phyloP scores from a whole-genome alignment of 352 stramenopile species.

The Lagenidium giganteum region DNA sequence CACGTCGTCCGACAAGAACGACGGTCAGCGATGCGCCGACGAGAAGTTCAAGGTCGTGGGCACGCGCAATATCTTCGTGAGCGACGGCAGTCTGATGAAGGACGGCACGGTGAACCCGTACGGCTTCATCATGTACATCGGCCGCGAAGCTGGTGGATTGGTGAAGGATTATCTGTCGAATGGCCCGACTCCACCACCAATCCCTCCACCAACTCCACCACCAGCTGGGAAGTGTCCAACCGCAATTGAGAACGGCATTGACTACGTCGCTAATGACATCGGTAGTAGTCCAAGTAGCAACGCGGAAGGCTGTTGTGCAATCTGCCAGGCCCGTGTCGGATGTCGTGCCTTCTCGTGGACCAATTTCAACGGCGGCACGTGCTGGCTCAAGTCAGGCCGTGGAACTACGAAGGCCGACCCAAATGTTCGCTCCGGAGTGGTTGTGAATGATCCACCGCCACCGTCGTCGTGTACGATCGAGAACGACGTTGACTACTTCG shows the following conservation, averaged over 20 bases:
- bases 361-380: conserved; percentile 35
- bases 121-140: conserved; percentile 74
- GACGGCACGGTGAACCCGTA: conserved; percentile 69
- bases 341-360: conserved; percentile 47
- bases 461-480: conserved; percentile 10
- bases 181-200: conserved; percentile 6
- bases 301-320: conserved; percentile 26
- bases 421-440: conserved; percentile 4
- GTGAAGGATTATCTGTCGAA: conserved; percentile 33
- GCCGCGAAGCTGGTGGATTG: conserved; percentile 36
- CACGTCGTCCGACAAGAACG: conserved; percentile 31
- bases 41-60: conserved; percentile 52
- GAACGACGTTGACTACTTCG: conserved; percentile 15
- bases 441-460: too few relatives aligned
- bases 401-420: conserved; percentile 2
- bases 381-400: conserved; percentile 44
- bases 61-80: conserved; percentile 65
- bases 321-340: conserved; percentile 17
- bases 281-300: conserved; percentile 15
- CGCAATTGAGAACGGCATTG: conserved; percentile 25
- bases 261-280: conserved; percentile 41
- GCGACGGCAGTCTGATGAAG: conserved; percentile 47
- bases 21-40: conserved; percentile 50
- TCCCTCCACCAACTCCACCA: too few relatives aligned
- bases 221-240: conserved; percentile 14